Percentiles rank a stretch among this genome's conserved stretches.
These are phyloP conservation scores for Solanum verrucosum DNA, from an alignment of 257 asterid genomes.

Conservation along the genomic window DNA sequence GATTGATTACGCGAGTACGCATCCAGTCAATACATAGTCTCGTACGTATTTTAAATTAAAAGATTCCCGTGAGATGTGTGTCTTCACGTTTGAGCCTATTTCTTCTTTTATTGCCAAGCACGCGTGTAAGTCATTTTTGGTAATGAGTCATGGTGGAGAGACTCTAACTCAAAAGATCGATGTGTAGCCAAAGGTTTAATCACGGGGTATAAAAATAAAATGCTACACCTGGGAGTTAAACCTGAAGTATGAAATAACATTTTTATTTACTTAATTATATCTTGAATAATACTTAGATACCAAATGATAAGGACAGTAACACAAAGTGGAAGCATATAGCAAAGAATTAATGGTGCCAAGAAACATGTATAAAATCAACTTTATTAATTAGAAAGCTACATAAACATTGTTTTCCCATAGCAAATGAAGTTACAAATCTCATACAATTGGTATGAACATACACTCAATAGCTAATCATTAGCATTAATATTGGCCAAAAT, in stretches of 20 bases:
- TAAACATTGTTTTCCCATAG: background rate
- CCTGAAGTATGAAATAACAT: background rate
- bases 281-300: background rate
- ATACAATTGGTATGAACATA: background rate
- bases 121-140: background rate
- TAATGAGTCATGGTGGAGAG: background rate
- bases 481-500: background rate
- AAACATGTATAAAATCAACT: background rate
- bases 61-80: background rate
- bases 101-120: background rate
- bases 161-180: background rate
- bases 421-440: background rate
- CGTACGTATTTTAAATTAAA: too few relatives aligned
- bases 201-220: background rate
- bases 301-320: background rate
- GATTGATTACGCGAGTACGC: background rate
- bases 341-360: background rate
- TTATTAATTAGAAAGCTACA: background rate
- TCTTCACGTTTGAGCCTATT: background rate
- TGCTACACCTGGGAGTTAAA: background rate
- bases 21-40: background rate
- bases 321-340: background rate
- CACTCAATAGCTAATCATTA: background rate
- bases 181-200: background rate
- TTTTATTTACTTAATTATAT: background rate